Percentiles rank a stretch among this genome's conserved stretches.
phyloP scores from a whole-genome alignment of 495 filamentous ascomycete species.

The Penicillium flavigenum region DNA sequence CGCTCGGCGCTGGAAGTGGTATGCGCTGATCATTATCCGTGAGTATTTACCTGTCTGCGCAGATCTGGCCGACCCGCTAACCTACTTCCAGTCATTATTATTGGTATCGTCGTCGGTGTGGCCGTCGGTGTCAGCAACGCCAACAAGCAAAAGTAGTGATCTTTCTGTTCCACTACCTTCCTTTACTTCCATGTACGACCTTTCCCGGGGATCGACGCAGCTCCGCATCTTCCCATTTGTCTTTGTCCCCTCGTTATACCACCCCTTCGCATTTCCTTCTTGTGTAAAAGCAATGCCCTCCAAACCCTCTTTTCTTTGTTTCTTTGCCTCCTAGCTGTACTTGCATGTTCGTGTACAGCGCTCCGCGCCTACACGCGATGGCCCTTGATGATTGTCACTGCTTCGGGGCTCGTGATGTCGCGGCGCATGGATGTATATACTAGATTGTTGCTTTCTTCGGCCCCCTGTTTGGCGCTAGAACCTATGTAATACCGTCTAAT shows the following conservation, averaged over 20 bases:
- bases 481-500: slow-evolving; percentile 39
- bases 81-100: slow-evolving; percentile 44
- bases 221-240: slow-evolving; percentile 14
- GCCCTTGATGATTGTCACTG: slow-evolving; percentile 24
- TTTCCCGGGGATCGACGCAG: slow-evolving; percentile 1
- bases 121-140: slow-evolving; percentile 47
- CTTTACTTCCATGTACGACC: slow-evolving; percentile 24
- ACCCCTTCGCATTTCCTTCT: slow-evolving; percentile 27
- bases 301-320: slow-evolving; percentile 19
- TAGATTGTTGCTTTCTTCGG: slow-evolving; percentile 36
- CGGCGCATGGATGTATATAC: slow-evolving; percentile 43
- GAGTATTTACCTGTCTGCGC: slow-evolving; percentile 42
- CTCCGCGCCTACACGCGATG: slow-evolving; percentile 12
- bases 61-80: neutral
- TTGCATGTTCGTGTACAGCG: slow-evolving; percentile 25
- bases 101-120: slow-evolving; percentile 50
- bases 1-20: slow-evolving; percentile 96
- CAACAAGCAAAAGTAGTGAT: slow-evolving; percentile 23
- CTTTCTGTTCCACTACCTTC: slow-evolving; percentile 5
- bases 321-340: slow-evolving; percentile 14
- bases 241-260: slow-evolving; percentile 30
- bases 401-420: slow-evolving; percentile 24
- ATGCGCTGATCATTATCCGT: slow-evolving; percentile 79
- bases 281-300: slow-evolving; percentile 33
- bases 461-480: slow-evolving; percentile 39